These are phyloP conservation scores for Hysterium pulicare DNA, from an alignment of 2,329 filamentous ascomycete genomes.

Conservation along the genomic window DNA sequence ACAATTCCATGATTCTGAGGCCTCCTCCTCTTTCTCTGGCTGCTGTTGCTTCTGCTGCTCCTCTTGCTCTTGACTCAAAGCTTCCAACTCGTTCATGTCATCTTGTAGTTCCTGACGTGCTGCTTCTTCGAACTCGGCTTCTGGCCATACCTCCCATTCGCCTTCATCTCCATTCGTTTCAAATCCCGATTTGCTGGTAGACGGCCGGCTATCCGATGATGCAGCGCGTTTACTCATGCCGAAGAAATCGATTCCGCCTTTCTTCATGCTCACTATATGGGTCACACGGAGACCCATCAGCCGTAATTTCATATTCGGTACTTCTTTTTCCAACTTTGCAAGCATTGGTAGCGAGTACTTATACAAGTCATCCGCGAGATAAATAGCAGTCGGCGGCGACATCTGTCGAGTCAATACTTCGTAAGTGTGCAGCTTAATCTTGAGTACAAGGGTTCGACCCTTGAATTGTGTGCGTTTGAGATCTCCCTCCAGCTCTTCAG, in stretches of 20 bases:
- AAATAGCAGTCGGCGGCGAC: constrained; percentile 69
- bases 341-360: constrained; percentile 78
- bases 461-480: constrained; percentile 76
- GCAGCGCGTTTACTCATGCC: constrained; percentile 43
- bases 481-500: constrained; percentile 84
- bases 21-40: constrained; percentile 9
- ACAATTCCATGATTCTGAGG: constrained; percentile 68
- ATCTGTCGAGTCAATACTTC: constrained; percentile 85
- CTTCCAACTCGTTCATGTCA: constrained; percentile 60
- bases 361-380: constrained; percentile 76
- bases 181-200: constrained; percentile 15
- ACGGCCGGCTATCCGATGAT: constrained; percentile 4
- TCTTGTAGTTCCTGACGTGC: constrained; percentile 59
- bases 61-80: constrained; percentile 58
- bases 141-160: constrained; percentile 67
- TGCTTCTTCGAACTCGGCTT: constrained; percentile 62
- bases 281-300: constrained; percentile 89
- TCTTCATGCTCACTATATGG: constrained; percentile 81
- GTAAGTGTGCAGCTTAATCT: constrained; percentile 91
- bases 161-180: constrained; percentile 42
- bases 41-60: constrained; percentile 15
- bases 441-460: constrained; percentile 85
- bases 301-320: constrained; percentile 72
- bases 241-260: constrained; percentile 77
- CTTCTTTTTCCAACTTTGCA: constrained; percentile 76